Evolutionary conservation across 1,139 yeast genomes (phyloP), one percentile per base, ranked within the genome.

Genomic region (Debaryomyces psychrophilus): DNA sequence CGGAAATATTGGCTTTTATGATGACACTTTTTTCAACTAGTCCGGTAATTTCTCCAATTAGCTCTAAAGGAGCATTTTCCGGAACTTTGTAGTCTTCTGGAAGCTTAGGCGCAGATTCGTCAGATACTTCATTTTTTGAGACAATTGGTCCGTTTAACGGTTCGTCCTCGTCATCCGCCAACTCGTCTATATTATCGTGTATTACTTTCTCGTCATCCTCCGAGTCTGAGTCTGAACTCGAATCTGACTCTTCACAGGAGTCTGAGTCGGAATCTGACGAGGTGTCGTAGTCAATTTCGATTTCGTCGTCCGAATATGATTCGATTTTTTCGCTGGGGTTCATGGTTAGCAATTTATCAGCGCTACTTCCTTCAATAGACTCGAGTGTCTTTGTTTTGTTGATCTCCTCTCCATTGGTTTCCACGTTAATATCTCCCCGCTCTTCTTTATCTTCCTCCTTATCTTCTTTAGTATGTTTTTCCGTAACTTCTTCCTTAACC

Each of bases 71-170:
- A 1, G 92, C 83, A 12, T 70, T 68, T 15, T 71, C 77, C 0
- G 79, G 79, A 20, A 92, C 73, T 6, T 57, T 59, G 52, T 85
- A 87, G 48, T 77, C 86, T n/a, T 74, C 81, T 0, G 97, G 96
- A 2, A 92, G 67, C 8, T 69, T 64, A 0, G 89, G 87, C 0
- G 90, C 87, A 1, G 71, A 72, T 55, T 85, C 96, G 46, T 89
- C 89, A 0, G 69, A 54, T 1, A 84, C 64, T 61, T 93, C 99
- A 59, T 93, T 87, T 50, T 82, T 84, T 0, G 98, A 90, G 37
- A 73, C 67, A 17, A 92, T 86, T 0, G 96, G 95, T 0, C 77
- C 79, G 2, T 57, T 60, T 7, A 60, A 56, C 1, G 78, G 83
- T 1, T 69, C 76, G 0, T 72, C 73, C 8, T 72, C 81, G 17